Evolutionary conservation across 192 early-diverging fungal genomes (phyloP).

Genomic region (Fimicolochytrium jonesii): DNA sequence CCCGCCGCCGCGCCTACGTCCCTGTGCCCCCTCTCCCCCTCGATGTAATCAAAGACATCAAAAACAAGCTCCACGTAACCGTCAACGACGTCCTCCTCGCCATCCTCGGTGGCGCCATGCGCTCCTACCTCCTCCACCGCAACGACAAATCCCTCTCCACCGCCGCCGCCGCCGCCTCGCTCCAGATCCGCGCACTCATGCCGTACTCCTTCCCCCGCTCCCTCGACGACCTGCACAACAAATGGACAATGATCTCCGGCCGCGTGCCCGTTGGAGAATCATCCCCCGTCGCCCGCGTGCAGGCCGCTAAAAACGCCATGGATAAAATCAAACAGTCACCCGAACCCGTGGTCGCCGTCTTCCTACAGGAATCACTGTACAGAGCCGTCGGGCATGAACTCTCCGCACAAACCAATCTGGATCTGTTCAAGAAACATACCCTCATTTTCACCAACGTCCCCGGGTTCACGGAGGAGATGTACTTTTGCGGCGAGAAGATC

Average conservation of each 20-base stretch:
- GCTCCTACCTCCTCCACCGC: slow-evolving; percentile 19
- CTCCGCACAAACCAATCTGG: slow-evolving; percentile 1
- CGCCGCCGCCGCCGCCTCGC: too few species aligned
- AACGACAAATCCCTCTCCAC: slow-evolving; percentile 1
- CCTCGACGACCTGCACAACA: slow-evolving; percentile 23
- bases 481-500: slow-evolving; percentile 18
- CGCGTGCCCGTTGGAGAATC: slow-evolving; percentile 9
- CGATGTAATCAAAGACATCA: slow-evolving; percentile 15
- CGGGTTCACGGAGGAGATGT: slow-evolving; percentile 19
- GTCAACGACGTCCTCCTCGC: slow-evolving; percentile 26
- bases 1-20: slow-evolving; percentile 3
- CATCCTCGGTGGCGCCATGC: slow-evolving; percentile 16
- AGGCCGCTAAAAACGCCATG: slow-evolving; percentile 14
- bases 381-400: not conserved
- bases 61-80: slow-evolving; percentile 4
- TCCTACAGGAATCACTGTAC: slow-evolving; percentile 12
- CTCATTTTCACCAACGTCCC: slow-evolving; percentile 25
- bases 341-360: slow-evolving; percentile 14
- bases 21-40: slow-evolving; percentile 16
- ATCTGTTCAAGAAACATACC: slow-evolving; percentile 13
- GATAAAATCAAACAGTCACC: slow-evolving; percentile 21
- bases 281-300: not conserved
- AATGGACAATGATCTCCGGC: slow-evolving; percentile 19
- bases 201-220: slow-evolving; percentile 33
- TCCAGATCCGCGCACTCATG: slow-evolving; percentile 27